Base-by-base conservation (phyloP, 139 green algal genomes). In the Desmodesmus armatus region DNA sequence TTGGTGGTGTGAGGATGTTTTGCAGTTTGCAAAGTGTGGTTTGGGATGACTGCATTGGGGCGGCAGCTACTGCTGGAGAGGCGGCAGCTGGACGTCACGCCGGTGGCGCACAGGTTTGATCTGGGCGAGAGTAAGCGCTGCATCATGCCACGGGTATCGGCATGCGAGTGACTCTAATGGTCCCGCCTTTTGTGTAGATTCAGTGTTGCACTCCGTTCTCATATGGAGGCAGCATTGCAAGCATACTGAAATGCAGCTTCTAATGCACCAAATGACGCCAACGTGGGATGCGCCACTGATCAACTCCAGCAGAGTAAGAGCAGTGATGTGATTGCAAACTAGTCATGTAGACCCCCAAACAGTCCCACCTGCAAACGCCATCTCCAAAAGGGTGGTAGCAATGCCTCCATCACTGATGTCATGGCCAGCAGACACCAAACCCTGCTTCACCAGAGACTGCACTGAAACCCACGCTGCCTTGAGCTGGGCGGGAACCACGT, bases 331-430 rank as follows among this genome's bases (percentile, higher is more conserved):
- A n/a, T n/a, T n/a, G n/a, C n/a, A n/a, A n/a, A n/a, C n/a, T n/a
- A n/a, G n/a, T 55, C 47, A 7, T 55, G 47, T 13, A 21, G 7
- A 13, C 47, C 13, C 13, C 47, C 17, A 60, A 5, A 3, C 74
- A 3, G 2, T 0, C 79, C 23, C 67, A 93, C 95, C 94, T 21
- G 95, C 92, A 92, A 98, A 99, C 19, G 96, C 96, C 96, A 99
- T 99, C 92, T 99, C 97, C 66, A 98, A 89, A 72, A 98, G 85
- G 7, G 94, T 85, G 25, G 93, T 94, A 0, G 90, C 92, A 21
- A 98, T 78, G 79, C 97, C 97, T 40, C 97, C 97, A 80, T 99
- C 97, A 69, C 86, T 95, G 79, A 99, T 94, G 91, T 99, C 97
- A 84, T 99, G 97, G 2, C 97, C 97, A 19, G 97, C 91, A 37